Base-by-base conservation (phyloP, 257 asterid species). In the Solanum raphanifolium region DNA sequence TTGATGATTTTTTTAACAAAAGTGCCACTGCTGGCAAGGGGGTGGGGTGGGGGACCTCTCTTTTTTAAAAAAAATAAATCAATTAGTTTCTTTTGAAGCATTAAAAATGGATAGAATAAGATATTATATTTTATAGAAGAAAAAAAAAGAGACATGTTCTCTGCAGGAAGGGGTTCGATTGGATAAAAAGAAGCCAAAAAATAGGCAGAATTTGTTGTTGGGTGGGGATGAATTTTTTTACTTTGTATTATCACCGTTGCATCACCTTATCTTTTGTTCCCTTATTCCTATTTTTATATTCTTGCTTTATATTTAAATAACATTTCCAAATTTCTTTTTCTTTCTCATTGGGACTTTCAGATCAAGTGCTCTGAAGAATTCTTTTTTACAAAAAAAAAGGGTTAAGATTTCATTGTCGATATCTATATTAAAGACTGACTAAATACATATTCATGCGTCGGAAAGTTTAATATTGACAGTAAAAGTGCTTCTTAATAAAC, bases 91-190 rank as follows among this genome's bases (percentile, higher is more conserved):
- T 58, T 86, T 87, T 87, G 55, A 82, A 73, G 88, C 82, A 88
- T 83, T 88, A 86, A 82, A 27, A 88, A 25, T 81, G 65, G 76
- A 72, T 71, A 39, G 69, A 89, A 88, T 89, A 85, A 60, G 89
- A 88, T 89, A 83, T 16, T 81, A 78, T 41, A 68, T 76, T 84
- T 85, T 89, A 90, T 92, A 5, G 2, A 3, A 32, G 90, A 52
- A 18, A 48, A 78, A 89, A n/a, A 95, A 95, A 92, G 96, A 85
- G 93, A 92, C 98, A 93, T 91, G 95, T 93, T 94, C 97, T 95
- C 98, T 94, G 98, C 97, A 94, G 91, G 86, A 93, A 94, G 94
- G 91, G 91, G 98, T 93, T 94, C 97, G 93, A 91, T 89, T 85
- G 94, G 98, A 94, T 94, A 93, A 93, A 92, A 94, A 92, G 95